Conservation (phyloP, 495 filamentous ascomycete genomes). For the Podospora bellae-mahoneyi region DNA sequence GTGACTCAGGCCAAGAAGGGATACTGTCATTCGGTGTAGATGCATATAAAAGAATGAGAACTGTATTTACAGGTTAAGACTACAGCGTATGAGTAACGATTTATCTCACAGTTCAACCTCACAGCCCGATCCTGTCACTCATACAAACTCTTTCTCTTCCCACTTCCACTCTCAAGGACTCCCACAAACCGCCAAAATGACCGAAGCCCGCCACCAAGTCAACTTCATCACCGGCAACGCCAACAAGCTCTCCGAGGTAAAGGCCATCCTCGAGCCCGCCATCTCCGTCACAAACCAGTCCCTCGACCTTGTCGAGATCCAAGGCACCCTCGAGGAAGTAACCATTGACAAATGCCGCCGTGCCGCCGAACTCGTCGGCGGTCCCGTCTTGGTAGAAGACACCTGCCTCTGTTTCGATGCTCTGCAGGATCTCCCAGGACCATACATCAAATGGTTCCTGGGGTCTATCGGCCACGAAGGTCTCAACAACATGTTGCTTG, state of each 20-base stretch:
- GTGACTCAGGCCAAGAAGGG: conserved; percentile 2
- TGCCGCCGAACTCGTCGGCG: conserved; percentile 68
- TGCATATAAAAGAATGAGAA: neutral
- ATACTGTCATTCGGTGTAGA: neutral
- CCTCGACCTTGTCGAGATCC: conserved; percentile 82
- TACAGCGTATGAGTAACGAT: neutral
- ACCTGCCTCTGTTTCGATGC: conserved; percentile 92
- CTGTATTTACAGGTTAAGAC: neutral
- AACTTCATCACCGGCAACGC: conserved; percentile 97
- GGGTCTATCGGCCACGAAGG: conserved; percentile 74
- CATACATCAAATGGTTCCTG: conserved; percentile 98
- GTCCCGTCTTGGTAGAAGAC: conserved; percentile 93
- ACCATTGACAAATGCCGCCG: conserved; percentile 79
- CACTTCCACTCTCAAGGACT: neutral
- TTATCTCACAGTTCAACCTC: neutral
- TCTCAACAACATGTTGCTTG: conserved; percentile 85
- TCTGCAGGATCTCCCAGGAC: conserved; percentile 83
- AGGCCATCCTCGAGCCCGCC: conserved; percentile 72
- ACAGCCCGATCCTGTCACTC: neutral
- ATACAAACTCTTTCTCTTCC: neutral
- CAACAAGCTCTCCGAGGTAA: conserved; percentile 87
- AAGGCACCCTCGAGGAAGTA: conserved; percentile 89
- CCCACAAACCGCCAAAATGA: conserved; percentile 11
- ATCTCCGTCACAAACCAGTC: conserved; percentile 69
- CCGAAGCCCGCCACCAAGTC: conserved; percentile 39